These are phyloP conservation scores for Epichloe glyceriae DNA, from an alignment of 2,329 filamentous ascomycete species.

Conservation along the genomic window DNA sequence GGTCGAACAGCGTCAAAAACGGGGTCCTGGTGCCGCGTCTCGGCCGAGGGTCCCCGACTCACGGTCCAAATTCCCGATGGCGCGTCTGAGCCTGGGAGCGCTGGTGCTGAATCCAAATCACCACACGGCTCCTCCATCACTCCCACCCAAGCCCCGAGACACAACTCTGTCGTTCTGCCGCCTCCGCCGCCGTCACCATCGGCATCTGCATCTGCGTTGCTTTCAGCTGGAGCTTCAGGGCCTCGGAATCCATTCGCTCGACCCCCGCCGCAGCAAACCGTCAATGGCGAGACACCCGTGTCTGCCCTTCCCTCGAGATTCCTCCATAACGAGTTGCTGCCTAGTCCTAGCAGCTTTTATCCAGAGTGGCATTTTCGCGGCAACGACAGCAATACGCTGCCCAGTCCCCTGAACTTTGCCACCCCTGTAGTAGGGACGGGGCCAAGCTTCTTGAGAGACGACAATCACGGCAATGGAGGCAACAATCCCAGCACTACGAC, in stretches of 20 bases:
- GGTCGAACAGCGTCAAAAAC: slow-evolving; percentile 63
- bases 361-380: slow-evolving; percentile 73
- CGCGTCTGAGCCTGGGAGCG: slow-evolving; percentile 62
- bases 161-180: slow-evolving; percentile 65
- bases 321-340: slow-evolving; percentile 73
- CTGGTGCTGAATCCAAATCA: slow-evolving; percentile 58
- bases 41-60: slow-evolving; percentile 67
- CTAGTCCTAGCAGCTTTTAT: slow-evolving; percentile 86
- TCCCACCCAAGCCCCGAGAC: slow-evolving; percentile 40
- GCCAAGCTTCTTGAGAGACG: slow-evolving; percentile 50
- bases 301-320: slow-evolving; percentile 88
- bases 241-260: slow-evolving; percentile 93
- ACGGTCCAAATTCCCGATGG: slow-evolving; percentile 95
- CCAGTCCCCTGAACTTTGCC: slow-evolving; percentile 84
- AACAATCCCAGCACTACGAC: slow-evolving; percentile 9
- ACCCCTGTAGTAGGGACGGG: slow-evolving; percentile 58
- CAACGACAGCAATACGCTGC: slow-evolving; percentile 70
- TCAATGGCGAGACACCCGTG: slow-evolving; percentile 57
- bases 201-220: slow-evolving; percentile 64
- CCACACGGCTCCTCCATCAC: slow-evolving; percentile 45
- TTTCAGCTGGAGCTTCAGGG: slow-evolving; percentile 83
- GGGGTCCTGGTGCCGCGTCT: slow-evolving; percentile 43
- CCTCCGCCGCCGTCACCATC: slow-evolving; percentile 90
- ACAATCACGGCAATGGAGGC: slow-evolving; percentile 19
- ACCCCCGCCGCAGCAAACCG: slow-evolving; percentile 59